Percentiles rank a stretch among this genome's conserved stretches.
phyloP scores from a whole-genome alignment of 2,329 filamentous ascomycete genomes.

The Fusarium odoratissimum region DNA sequence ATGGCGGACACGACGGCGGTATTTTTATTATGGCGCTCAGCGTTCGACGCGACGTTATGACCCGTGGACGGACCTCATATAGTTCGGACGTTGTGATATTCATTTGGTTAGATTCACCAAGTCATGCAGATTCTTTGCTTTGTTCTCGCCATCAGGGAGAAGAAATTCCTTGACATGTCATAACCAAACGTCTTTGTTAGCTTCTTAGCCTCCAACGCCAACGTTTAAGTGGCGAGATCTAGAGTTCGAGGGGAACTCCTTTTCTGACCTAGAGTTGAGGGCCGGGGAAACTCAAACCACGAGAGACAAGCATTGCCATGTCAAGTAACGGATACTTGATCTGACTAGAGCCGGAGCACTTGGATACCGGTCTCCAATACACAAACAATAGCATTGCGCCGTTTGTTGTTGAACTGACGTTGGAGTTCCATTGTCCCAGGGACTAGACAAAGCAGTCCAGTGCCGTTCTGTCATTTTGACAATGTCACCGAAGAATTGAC shows the following conservation, averaged over 20 bases:
- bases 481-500: constrained; percentile 6
- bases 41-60: constrained; percentile 13
- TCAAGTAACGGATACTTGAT: constrained; percentile 14
- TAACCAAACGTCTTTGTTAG: constrained; percentile 7
- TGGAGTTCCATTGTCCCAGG: constrained; percentile 9
- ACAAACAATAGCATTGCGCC: neutral
- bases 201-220: neutral
- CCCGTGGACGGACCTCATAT: neutral
- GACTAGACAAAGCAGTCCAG: neutral
- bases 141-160: constrained; percentile 3
- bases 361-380: constrained; percentile 21
- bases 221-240: constrained; percentile 1
- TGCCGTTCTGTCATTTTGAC: neutral
- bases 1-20: constrained; percentile 11
- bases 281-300: constrained; percentile 17
- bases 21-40: constrained; percentile 6
- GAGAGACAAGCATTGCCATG: neutral
- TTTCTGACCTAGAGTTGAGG: neutral
- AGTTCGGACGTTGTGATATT: constrained; percentile 18
- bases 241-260: constrained; percentile 19
- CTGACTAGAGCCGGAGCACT: neutral
- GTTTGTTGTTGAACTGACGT: constrained; percentile 8
- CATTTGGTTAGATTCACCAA: constrained; percentile 7
- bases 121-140: constrained; percentile 17
- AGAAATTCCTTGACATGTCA: constrained; percentile 15